These are phyloP conservation scores for Rhododendron henanense DNA, from an alignment of 148 eudicot species.

Conservation along the genomic window DNA sequence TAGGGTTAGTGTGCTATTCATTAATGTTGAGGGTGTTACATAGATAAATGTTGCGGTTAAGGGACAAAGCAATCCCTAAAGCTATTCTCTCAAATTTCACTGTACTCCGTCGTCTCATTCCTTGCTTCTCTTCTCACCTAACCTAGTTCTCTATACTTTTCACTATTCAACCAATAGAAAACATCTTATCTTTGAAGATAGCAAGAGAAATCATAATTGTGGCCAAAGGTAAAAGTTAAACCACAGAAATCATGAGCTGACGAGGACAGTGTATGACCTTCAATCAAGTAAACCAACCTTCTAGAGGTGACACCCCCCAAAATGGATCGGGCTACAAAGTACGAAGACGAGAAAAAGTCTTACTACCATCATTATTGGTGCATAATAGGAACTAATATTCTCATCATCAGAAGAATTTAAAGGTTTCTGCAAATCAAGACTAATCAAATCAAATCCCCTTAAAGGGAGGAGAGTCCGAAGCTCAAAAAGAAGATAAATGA, in stretches of 20 bases:
- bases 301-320: too few species aligned
- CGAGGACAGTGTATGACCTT: not conserved
- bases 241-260: not conserved
- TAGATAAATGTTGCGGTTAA: not conserved
- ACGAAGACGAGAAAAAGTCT: not conserved
- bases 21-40: not conserved
- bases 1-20: not conserved
- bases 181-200: not conserved
- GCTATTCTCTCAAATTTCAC: not conserved
- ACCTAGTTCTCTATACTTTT: not conserved
- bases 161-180: not conserved
- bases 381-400: not conserved
- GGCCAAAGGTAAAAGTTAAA: constrained; percentile 1
- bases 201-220: not conserved
- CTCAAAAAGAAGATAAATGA: not conserved
- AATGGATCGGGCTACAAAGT: not conserved
- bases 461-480: not conserved
- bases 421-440: not conserved
- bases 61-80: not conserved
- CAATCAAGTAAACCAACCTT: not conserved
- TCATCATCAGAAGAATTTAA: not conserved
- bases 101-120: not conserved
- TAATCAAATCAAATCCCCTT: not conserved
- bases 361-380: not conserved
- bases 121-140: not conserved